Conservation (phyloP, 2,329 filamentous ascomycete genomes). For the Aspergillus sp. region DNA sequence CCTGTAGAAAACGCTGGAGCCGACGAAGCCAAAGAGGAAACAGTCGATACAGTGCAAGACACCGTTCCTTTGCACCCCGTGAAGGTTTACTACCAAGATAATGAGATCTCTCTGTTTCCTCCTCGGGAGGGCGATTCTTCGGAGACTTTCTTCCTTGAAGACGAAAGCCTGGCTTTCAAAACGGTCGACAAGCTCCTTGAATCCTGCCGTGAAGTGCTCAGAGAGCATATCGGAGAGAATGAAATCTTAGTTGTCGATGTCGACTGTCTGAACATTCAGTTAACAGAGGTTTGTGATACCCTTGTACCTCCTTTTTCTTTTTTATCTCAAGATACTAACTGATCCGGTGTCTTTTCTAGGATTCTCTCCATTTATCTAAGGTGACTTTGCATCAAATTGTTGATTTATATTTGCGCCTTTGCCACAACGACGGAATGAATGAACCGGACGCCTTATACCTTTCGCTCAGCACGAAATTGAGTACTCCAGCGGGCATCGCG, state of each 20-base stretch:
- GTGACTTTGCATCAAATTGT: constrained; percentile 55
- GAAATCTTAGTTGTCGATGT: constrained; percentile 55
- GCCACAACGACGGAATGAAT: constrained; percentile 54
- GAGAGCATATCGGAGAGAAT: constrained; percentile 51
- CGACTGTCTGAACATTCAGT: constrained; percentile 50
- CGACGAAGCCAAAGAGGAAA: constrained; percentile 6
- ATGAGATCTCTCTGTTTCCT: constrained; percentile 56
- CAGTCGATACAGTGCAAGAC: constrained; percentile 3
- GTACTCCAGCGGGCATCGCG: constrained; percentile 49
- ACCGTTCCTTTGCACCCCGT: constrained; percentile 40
- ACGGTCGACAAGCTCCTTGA: constrained; percentile 53
- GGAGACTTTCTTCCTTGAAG: constrained; percentile 53
- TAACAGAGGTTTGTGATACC: constrained; percentile 51
- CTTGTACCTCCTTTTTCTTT: constrained; percentile 2
- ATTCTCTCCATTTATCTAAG: constrained; percentile 44
- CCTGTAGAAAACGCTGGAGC: constrained; percentile 5
- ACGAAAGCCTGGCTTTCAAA: constrained; percentile 50
- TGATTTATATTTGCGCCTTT: constrained; percentile 55
- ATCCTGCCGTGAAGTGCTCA: constrained; percentile 51
- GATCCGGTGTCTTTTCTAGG: constrained; percentile 30
- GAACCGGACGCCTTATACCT: constrained; percentile 55
- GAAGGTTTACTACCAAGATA: constrained; percentile 51
- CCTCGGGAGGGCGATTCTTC: constrained; percentile 49
- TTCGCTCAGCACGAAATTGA: constrained; percentile 50
- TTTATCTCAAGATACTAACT: constrained; percentile 16